A percentile compares a stretch with the other conserved stretches of the same genome.
Conservation (phyloP, 345 rosid genomes). For the Brassica cretica region DNA sequence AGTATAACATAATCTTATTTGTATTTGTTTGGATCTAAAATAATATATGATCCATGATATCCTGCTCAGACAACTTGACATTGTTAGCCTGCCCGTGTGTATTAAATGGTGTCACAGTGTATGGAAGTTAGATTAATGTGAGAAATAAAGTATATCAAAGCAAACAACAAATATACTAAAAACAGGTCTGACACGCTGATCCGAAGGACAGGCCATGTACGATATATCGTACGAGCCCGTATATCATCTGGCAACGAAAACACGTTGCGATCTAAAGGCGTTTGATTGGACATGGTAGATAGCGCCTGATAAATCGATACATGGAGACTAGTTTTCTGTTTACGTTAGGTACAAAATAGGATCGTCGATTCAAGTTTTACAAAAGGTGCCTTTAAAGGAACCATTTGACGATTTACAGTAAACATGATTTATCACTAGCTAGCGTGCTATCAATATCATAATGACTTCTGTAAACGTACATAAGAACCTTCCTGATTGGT, state of each 20-base stretch:
- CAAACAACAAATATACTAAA: slow-evolving; percentile 4
- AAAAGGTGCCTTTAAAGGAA: background rate
- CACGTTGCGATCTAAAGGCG: background rate
- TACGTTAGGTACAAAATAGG: background rate
- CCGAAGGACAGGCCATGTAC: slow-evolving; percentile 12
- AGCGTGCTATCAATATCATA: background rate
- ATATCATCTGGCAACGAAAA: slow-evolving; percentile 2
- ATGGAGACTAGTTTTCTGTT: background rate
- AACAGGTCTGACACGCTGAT: background rate
- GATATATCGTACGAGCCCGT: slow-evolving; percentile 13
- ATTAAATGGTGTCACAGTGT: slow-evolving; percentile 26
- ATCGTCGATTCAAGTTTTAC: background rate
- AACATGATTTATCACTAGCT: background rate
- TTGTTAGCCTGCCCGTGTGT: slow-evolving; percentile 25
- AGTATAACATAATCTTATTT: background rate
- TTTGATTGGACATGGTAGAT: background rate
- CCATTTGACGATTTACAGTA: slow-evolving; percentile 1
- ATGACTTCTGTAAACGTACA: background rate
- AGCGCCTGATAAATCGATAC: slow-evolving; percentile 1
- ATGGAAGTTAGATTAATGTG: slow-evolving; percentile 17
- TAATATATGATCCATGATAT: background rate
- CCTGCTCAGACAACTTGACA: background rate
- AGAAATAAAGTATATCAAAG: background rate
- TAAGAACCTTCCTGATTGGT: background rate
- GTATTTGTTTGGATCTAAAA: background rate